A percentile compares a stretch with the other conserved stretches of the same genome.
phyloP scores from a whole-genome alignment of 306 rosid species.

The Corylus avellana region DNA sequence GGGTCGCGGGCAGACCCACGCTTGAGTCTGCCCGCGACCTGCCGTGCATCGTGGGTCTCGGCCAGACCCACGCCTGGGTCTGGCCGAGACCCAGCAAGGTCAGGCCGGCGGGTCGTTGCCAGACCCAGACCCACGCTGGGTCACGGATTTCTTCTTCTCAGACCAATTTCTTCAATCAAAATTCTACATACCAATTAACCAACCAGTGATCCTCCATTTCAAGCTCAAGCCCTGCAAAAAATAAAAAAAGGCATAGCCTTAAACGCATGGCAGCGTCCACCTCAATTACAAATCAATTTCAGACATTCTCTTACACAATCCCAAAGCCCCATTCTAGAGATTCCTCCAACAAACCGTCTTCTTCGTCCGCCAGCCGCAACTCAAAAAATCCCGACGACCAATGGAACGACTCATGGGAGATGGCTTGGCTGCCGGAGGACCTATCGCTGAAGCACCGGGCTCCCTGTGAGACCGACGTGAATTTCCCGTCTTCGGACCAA shows the following conservation, averaged over 20 bases:
- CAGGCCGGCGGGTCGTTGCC: no score
- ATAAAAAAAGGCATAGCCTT: conserved; percentile 47
- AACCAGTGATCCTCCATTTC: not conserved
- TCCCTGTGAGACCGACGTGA: conserved; percentile 84
- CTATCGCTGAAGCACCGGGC: conserved; percentile 52
- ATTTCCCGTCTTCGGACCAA: conserved; percentile 55
- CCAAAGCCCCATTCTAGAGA: conserved; percentile 19
- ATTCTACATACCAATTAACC: no score
- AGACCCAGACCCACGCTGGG: no score
- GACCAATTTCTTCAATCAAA: not conserved
- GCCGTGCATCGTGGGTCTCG: no score
- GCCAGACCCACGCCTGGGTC: no score
- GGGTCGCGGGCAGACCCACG: no score
- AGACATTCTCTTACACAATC: conserved; percentile 5
- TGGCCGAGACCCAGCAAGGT: no score
- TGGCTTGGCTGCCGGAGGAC: conserved; percentile 93
- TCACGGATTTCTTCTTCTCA: not conserved
- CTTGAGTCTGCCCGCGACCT: no score
- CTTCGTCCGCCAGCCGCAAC: conserved; percentile 23
- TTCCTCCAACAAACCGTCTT: conserved; percentile 22
- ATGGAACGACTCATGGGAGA: conserved; percentile 95
- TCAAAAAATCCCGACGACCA: conserved; percentile 64
- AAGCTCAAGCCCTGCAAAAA: not conserved
- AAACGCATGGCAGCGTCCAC: conserved; percentile 26
- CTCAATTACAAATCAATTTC: conserved; percentile 25